Evolutionary conservation across 176 grass and related monocot genomes (phyloP), one percentile per base, ranked within the genome.

Genomic region (Eragrostis nindensis): DNA sequence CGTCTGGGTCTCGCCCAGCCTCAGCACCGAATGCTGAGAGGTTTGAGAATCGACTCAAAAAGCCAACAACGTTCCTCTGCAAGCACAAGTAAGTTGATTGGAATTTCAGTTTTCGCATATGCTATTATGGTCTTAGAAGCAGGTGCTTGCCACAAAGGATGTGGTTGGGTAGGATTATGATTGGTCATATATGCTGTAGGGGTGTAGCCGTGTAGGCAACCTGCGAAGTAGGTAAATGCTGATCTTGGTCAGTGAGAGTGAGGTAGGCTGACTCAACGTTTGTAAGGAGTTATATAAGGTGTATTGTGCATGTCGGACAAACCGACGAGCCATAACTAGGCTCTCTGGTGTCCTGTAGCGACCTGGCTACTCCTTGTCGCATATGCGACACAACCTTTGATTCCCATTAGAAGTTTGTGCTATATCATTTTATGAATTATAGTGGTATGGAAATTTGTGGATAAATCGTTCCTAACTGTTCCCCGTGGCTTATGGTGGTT

Each of bases 61-160:
- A 99, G 79, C 97, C 92, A 18, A 99, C 97, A 8, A 99, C 90
- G 26, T 99, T 99, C 76, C 89, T 99, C 82, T 94, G 91, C 88
- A 87, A 88, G 71, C 88, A 90, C 85, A 88, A 86, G 88, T 94
- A 80, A 90, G 88, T 86, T 9, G 46, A 62, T 12, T 29, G 22
- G 71, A 29, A 16, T 63, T 69, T 71, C 68, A 40, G 16, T 19
- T 30, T 78, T 16, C 78, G 39, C 74, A n/a, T 39, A 8, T 36
- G 55, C 70, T 19, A 13, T 46, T 64, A 56, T 18, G 72, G 65
- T 85, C 42, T 41, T 19, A 77, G 25, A 82, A 75, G 18, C 18
- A 19, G 21, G 11, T 16, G 32, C 42, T 44, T 45, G 21, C 3
- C 3, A 5, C 11, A 70, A 74, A 54, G 43, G 43, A 69, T 16